phyloP scores from a whole-genome alignment of 2,329 filamentous ascomycete genomes.

The Ascosphaera pollenicola region DNA sequence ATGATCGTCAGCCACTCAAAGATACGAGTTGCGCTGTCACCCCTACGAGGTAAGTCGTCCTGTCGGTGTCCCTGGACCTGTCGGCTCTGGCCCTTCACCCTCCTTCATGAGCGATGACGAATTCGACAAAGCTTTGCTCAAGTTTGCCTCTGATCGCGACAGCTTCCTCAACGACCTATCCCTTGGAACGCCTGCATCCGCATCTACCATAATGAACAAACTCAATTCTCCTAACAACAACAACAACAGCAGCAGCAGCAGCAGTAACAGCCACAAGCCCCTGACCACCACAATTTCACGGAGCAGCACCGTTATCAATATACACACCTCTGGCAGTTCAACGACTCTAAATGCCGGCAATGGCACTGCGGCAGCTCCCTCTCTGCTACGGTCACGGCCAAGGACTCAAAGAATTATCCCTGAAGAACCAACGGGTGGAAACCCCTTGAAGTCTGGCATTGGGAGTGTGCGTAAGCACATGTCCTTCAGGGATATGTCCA shows the following conservation, averaged over 20 bases:
- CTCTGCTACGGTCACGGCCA: constrained; percentile 39
- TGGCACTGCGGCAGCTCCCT: constrained; percentile 7
- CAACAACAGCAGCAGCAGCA: constrained; percentile 13
- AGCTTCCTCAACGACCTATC: constrained; percentile 81
- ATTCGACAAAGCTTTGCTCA: constrained; percentile 79
- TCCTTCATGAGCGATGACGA: constrained; percentile 48
- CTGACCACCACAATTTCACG: neutral
- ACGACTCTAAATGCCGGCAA: neutral
- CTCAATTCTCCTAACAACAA: constrained; percentile 20
- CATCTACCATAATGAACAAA: constrained; percentile 44
- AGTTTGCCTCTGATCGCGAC: constrained; percentile 90
- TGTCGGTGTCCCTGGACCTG: no score
- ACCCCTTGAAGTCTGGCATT: constrained; percentile 34
- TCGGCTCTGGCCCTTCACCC: constrained; percentile 12
- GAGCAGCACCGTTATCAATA: neutral
- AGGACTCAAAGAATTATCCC: constrained; percentile 62
- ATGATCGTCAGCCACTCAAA: no score
- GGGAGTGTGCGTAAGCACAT: constrained; percentile 84
- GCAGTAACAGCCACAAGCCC: no score
- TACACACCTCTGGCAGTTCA: neutral
- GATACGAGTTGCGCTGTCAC: no score
- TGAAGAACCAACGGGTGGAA: constrained; percentile 35
- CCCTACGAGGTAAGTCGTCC: no score
- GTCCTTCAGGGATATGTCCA: constrained; percentile 88
- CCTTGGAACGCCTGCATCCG: constrained; percentile 34